Conservation (phyloP, 2,329 filamentous ascomycete genomes). For the Calonectria leucothoes region DNA sequence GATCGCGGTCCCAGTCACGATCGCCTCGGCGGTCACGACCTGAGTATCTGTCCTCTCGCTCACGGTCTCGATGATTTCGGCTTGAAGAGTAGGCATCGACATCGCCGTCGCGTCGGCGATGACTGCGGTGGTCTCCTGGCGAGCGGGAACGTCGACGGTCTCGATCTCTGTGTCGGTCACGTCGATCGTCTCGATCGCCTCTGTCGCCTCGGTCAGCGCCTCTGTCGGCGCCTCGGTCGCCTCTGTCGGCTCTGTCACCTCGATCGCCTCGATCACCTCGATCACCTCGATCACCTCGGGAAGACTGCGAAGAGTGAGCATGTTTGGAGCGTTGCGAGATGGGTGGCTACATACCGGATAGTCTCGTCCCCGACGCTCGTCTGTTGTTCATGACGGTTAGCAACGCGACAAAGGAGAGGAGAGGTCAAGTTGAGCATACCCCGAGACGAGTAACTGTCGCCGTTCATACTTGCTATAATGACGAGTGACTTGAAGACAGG, state of each 20-base stretch:
- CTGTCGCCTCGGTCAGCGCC: conserved; percentile 17
- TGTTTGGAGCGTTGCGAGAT: neutral
- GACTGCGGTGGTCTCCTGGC: conserved; percentile 73
- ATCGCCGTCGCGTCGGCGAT: conserved; percentile 78
- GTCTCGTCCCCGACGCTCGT: conserved; percentile 67
- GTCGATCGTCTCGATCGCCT: conserved; percentile 41
- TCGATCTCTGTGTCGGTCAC: conserved; percentile 45
- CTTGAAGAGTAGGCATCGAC: conserved; percentile 95
- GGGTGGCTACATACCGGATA: conserved; percentile 58
- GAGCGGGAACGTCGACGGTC: conserved; percentile 84
- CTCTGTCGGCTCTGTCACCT: neutral
- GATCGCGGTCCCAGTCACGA: conserved; percentile 82
- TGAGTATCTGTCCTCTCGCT: conserved; percentile 92
- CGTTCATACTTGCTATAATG: conserved; percentile 75
- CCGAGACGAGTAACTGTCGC: conserved; percentile 83
- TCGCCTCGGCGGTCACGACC: conserved; percentile 76
- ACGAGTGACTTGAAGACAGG: conserved; percentile 30
- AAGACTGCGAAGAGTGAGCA: conserved; percentile 41
- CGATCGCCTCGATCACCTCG: conserved; percentile 40
- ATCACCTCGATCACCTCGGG: conserved; percentile 42
- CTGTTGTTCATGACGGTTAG: conserved; percentile 43
- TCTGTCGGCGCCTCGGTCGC: conserved; percentile 21
- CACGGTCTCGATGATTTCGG: conserved; percentile 90
- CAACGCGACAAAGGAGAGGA: conserved; percentile 45
- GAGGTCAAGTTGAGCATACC: conserved; percentile 62